Evolutionary conservation across 2,329 filamentous ascomycete genomes (phyloP).

Genomic region (Trichoderma harzianum): DNA sequence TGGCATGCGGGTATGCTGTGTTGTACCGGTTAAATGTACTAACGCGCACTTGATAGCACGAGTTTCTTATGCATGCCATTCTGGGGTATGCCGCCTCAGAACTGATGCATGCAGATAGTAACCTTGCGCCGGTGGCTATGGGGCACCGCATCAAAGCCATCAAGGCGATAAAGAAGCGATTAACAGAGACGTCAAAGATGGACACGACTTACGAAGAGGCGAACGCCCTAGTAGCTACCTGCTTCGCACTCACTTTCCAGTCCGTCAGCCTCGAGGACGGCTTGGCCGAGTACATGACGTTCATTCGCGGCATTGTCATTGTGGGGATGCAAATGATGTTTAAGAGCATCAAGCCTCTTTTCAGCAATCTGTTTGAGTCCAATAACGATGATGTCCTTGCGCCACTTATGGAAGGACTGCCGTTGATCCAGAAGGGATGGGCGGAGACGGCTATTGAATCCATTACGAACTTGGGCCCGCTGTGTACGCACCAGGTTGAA

Average conservation of each 20-base stretch:
- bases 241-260: slow-evolving; percentile 58
- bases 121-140: slow-evolving; percentile 56
- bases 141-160: slow-evolving; percentile 64
- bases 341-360: slow-evolving; percentile 48
- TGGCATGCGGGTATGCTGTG: not conserved
- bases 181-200: slow-evolving; percentile 42
- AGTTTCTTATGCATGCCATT: slow-evolving; percentile 69
- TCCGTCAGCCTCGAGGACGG: slow-evolving; percentile 56
- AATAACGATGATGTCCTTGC: slow-evolving; percentile 41
- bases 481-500: slow-evolving; percentile 45
- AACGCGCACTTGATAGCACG: slow-evolving; percentile 42
- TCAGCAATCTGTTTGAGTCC: slow-evolving; percentile 44
- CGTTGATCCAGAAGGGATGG: slow-evolving; percentile 44
- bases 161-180: slow-evolving; percentile 55
- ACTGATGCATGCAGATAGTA: slow-evolving; percentile 49
- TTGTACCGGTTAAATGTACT: not conserved
- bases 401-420: slow-evolving; percentile 44
- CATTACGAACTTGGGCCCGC: slow-evolving; percentile 40
- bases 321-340: slow-evolving; percentile 53
- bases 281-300: slow-evolving; percentile 58
- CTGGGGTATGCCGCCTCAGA: slow-evolving; percentile 66
- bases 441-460: slow-evolving; percentile 45
- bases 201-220: slow-evolving; percentile 49
- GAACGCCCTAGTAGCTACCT: slow-evolving; percentile 58
- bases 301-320: slow-evolving; percentile 55